A percentile compares a stretch with the other conserved stretches of the same genome.
Conservation (phyloP, 345 rosid species). For the Gossypium arboreum region DNA sequence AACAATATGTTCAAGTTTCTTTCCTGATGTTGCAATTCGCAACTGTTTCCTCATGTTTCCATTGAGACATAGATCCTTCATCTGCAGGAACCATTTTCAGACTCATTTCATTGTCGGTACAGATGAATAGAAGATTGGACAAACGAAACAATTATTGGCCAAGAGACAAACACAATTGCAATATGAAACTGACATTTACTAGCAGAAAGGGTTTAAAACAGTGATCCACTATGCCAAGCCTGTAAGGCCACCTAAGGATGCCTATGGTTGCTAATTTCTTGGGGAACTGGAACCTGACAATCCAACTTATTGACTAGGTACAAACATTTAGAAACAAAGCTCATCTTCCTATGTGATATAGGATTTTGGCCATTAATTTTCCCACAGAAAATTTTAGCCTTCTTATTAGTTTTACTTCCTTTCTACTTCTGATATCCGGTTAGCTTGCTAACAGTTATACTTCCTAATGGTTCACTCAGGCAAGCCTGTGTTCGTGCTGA, state of each 20-base stretch:
- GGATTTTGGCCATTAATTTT: background rate
- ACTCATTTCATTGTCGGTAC: background rate
- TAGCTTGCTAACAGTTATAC: conserved; percentile 30
- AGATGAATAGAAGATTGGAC: background rate
- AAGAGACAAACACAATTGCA: background rate
- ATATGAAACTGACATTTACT: background rate
- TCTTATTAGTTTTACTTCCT: background rate
- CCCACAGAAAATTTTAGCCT: background rate
- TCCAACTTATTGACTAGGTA: background rate
- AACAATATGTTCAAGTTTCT: background rate
- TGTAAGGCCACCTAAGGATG: background rate
- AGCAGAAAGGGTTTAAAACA: background rate
- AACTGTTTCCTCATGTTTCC: background rate
- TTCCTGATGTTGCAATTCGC: background rate
- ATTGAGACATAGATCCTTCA: background rate
- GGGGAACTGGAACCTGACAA: background rate
- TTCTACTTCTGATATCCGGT: conserved; percentile 24
- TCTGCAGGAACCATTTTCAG: background rate
- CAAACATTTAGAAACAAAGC: background rate
- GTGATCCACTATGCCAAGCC: background rate
- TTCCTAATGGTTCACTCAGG: conserved; percentile 27
- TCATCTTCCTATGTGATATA: background rate
- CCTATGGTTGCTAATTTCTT: background rate
- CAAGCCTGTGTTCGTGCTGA: conserved; percentile 35
- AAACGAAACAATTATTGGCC: background rate